These are phyloP conservation scores for Rehmannia glutinosa DNA, from an alignment of 257 asterid genomes.

Conservation along the genomic window DNA sequence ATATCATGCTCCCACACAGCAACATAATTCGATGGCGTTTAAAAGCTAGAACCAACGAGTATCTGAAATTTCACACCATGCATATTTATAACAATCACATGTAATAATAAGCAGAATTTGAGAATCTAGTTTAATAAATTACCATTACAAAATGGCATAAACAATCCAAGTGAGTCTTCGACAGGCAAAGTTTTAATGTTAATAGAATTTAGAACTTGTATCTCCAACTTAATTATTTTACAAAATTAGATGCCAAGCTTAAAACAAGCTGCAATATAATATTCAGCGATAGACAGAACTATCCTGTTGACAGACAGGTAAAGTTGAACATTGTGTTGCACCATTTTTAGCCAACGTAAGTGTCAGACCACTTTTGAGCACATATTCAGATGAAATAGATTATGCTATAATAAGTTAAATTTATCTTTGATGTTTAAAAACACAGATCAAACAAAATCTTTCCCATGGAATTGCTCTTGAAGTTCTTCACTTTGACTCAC, in stretches of 20 bases:
- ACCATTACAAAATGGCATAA: neutral
- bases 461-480: slow-evolving; percentile 6
- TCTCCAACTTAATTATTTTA: neutral
- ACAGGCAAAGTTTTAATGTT: too few relatives aligned
- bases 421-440: neutral
- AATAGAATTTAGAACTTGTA: neutral
- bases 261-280: neutral
- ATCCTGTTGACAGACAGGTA: too few relatives aligned
- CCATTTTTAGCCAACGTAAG: neutral
- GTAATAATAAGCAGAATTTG: neutral
- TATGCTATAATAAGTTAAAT: neutral
- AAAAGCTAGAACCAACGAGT: neutral
- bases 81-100: neutral
- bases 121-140: neutral
- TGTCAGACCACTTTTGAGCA: neutral
- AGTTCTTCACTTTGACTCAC: slow-evolving; percentile 38
- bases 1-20: neutral
- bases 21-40: neutral
- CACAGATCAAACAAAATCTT: neutral
- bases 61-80: neutral
- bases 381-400: neutral
- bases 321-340: neutral
- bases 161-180: too few relatives aligned
- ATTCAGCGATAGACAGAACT: too few relatives aligned
- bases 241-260: neutral